Base-by-base conservation (phyloP, 495 filamentous ascomycete genomes). In the Talaromyces borbonicus region DNA sequence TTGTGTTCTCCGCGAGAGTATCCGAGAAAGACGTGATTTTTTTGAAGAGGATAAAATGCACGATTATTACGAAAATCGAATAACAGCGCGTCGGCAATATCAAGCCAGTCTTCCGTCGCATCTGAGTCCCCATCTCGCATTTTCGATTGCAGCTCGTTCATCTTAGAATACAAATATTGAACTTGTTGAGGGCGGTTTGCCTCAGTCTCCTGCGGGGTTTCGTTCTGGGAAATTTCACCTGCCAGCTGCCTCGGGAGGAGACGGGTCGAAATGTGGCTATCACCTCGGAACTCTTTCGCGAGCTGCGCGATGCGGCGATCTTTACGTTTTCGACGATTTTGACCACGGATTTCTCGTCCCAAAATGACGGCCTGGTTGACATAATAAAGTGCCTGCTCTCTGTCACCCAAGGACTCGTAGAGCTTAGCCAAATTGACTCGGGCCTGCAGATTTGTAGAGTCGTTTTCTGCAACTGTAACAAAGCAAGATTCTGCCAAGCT, bases 31-130 rank as follows among this genome's bases (percentile, higher is more conserved):
- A 71, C 68, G 42, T 82, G 70, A 49, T 80, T 80, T 49, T 81
- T 83, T 24, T 84, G 78, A 59, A 78, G 73, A 0, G 83, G 77
- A 63, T 89, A 95, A 56, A 95, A 89, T 5, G 75, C 68, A 48
- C 80, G 82, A 46, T 81, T 84, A 8, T 77, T 74, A 29, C 81
- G 73, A 59, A 95, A 97, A 46, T 89, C 85, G 51, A 89, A 77
- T 14, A 89, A 71, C 15, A 96, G 69, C 42, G 77, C 73, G 55
- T 79, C 76, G 0, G 87, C 85, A 25, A 81, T 81, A 50, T 80
- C 71, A 59, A 93, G 79, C 81, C 86, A 95, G 23, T 78, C 72
- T 15, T 69, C 61, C 12, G 64, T 72, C 11, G 79, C 76, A 37
- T 73, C 62, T 2, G 57, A 40, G 39, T 79, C 68, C 1, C 80